These are phyloP conservation scores for Lasiodiplodia theobromae DNA, from an alignment of 2,329 filamentous ascomycete species.

Conservation along the genomic window DNA sequence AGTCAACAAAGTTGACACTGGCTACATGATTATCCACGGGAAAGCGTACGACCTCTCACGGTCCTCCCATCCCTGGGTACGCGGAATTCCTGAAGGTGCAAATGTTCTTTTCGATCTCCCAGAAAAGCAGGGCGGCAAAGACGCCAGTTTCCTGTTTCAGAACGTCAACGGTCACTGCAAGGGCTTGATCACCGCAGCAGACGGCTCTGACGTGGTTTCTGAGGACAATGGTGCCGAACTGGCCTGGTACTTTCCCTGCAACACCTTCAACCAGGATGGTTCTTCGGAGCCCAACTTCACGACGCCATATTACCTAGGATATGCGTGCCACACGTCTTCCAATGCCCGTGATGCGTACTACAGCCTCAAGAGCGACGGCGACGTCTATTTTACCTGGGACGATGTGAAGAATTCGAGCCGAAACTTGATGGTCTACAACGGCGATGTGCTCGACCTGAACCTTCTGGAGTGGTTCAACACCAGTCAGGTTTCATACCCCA, in stretches of 20 bases:
- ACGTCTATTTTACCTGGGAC: conserved; percentile 96
- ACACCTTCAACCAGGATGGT: conserved; percentile 90
- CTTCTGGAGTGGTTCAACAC: conserved; percentile 90
- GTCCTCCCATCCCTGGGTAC: conserved; percentile 80
- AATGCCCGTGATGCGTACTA: conserved; percentile 79
- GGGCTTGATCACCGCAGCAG: conserved; percentile 76
- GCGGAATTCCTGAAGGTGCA: conserved; percentile 74
- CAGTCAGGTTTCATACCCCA: conserved; percentile 76
- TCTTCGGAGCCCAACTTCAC: conserved; percentile 79
- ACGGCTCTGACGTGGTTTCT: conserved; percentile 79
- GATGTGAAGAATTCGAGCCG: conserved; percentile 88
- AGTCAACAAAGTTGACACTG: conserved; percentile 79
- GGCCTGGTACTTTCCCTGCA: conserved; percentile 98
- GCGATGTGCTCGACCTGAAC: conserved; percentile 88
- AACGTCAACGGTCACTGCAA: conserved; percentile 99
- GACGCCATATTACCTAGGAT: conserved; percentile 79
- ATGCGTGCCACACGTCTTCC: conserved; percentile 83
- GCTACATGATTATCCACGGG: conserved; percentile 97
- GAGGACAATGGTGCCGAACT: conserved; percentile 72
- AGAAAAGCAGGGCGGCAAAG: conserved; percentile 82
- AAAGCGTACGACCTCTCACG: conserved; percentile 81
- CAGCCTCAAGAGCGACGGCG: conserved; percentile 71
- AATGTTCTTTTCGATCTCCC: conserved; percentile 91
- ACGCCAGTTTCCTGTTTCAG: conserved; percentile 97
- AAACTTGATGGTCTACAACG: conserved; percentile 93